Evolutionary conservation across 163 green algal genomes (phyloP), one percentile per base, ranked within the genome.

Genomic region (Chlorella variabilis): DNA sequence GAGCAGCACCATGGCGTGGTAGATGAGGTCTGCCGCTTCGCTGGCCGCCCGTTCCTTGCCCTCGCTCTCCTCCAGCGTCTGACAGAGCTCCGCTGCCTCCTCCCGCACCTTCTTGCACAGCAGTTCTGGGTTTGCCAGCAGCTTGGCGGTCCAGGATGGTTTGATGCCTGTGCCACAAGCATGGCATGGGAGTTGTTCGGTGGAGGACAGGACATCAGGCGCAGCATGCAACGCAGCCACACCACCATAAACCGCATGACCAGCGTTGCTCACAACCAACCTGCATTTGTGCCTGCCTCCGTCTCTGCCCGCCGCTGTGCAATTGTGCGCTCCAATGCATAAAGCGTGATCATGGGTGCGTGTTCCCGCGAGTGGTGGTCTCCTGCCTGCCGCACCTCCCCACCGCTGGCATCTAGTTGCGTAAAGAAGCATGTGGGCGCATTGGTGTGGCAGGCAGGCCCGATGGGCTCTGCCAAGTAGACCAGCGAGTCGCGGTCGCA

Each of bases 21-120:
- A 99, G 41, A 99, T 85, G 77, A 99, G 89, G 89, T 99, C 97
- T 5, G 97, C 97, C 83, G 94, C 94, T 84, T 99, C 95, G n/a
- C 89, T 96, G 18, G 94, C 94, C 0, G 93, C 89, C 2, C 96
- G 83, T 78, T 99, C 93, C 34, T 87, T 86, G 9, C 91, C 92
- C 84, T 99, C 97, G n/a, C 90, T 65, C 21, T 90, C 56, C 85
- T 98, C 94, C 79, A 96, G 84, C 21, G 96, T 98, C 82, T 98
- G 76, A 85, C 97, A 99, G 71, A 99, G 93, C 91, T 99, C 96
- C 0, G 84, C 90, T 29, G 94, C 94, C 82, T 98, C 94, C 76
- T 98, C 94, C 67, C 88, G 85, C 34, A 96, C 84, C 86, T 99
- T 99, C 62, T 90, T 94, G 89, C 97, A 99, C 31, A 97, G 88